Evolutionary conservation across 805 yeast genomes (phyloP), one percentile per base, ranked within the genome.

Genomic region (fission yeast (Schizosaccharomyces pombe)): DNA sequence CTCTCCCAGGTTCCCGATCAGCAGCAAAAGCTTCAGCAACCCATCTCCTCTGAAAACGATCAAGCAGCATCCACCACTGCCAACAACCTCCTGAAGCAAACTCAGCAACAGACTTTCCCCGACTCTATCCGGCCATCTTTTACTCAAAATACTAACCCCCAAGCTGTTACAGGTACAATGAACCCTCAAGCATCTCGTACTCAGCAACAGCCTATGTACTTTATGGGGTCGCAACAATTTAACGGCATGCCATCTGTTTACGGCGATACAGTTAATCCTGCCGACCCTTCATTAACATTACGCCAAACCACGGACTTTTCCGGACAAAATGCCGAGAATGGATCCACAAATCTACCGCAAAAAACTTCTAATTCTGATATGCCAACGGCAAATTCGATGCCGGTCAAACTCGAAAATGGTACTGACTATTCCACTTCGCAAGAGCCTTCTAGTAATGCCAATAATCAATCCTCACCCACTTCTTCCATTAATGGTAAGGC

Each of bases 1-100:
- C 60, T 65, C 31, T 60, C 64, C 52, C 65, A 63, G 55, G 60
- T 57, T 19, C 60, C 60, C 37, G 55, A 56, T 26, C 57, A 28
- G 26, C 57, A 56, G 29, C 60, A 54, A 39, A 59, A 53, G 40
- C 59, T 43, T 40, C 62, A 54, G 55, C 57, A 29, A 43, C 58
- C 58, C 53, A 54, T 55, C 53, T 28, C 57, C 39, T 24, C 57
- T 55, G 33, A 57, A 33, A 33, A 57, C 54, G 52, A 57, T 40
- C 29, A 22, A 37, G 16, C 28, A 12, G 24, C 30, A n/a, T 30
- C 32, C 24, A 43, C 53, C 22, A 30, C 24, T 30, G 37, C 12
- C 49, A 26, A 29, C 29, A 14, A 24, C 32, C 29, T 30, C 59
- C 56, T 54, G 52, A 29, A 39, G 24, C 34, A 57, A 52, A 51